Evolutionary conservation across 140 eudicot genomes (phyloP).

Genomic region (Erigeron philadelphicus): DNA sequence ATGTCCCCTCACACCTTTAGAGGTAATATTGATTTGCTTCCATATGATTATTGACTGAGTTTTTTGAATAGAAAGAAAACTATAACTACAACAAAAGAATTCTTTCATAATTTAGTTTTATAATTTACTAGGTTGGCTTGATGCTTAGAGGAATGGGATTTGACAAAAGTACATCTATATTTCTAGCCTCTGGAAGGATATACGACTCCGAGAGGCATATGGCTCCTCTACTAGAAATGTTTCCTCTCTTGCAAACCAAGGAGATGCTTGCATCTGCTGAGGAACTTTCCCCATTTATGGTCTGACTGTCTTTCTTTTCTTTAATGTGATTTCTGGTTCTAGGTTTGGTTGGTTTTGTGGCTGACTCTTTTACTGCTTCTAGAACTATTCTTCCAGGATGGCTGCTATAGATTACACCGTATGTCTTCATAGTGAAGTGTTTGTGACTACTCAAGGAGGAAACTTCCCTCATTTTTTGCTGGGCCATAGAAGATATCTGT

Average conservation of each 20-base stretch:
- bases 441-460: conserved; percentile 98
- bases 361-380: conserved; percentile 33
- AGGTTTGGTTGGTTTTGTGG: background rate
- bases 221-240: conserved; percentile 88
- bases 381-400: conserved; percentile 96
- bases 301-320: conserved; percentile 14
- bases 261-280: conserved; percentile 66
- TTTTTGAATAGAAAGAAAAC: background rate
- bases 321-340: background rate
- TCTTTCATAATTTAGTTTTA: background rate
- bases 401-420: conserved; percentile 98
- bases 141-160: conserved; percentile 99
- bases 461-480: conserved; percentile 84
- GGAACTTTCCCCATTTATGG: conserved; percentile 86
- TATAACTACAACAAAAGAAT: background rate
- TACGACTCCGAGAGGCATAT: conserved; percentile 79
- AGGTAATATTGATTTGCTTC: conserved; percentile 44
- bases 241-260: conserved; percentile 86
- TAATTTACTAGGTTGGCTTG: conserved; percentile 65
- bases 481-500: conserved; percentile 88
- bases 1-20: conserved; percentile 92
- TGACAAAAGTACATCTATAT: conserved; percentile 65
- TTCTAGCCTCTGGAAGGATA: conserved; percentile 82
- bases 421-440: conserved; percentile 94
- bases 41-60: background rate